Base-by-base conservation (phyloP, 495 filamentous ascomycete species). In the Ramalina intermedia region DNA sequence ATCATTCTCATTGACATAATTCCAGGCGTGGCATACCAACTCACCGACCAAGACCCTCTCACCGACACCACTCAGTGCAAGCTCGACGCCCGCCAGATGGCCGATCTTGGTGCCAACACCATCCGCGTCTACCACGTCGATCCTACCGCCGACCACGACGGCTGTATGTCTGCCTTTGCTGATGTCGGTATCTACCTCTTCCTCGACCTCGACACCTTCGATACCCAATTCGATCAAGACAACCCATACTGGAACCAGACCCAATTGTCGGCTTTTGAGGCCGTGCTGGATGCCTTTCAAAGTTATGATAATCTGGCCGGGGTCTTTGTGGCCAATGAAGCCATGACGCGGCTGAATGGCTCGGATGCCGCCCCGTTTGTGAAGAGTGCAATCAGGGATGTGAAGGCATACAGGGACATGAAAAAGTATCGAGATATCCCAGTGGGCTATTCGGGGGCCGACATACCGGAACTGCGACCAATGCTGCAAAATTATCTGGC, bases 91-190 rank as follows among this genome's bases (percentile, higher is more conserved):
- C 63, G 65, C 16, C 72, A 85, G 47, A 94, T 94, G 87, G 66
- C 84, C 58, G 75, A 78, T 35, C 63, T 94, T 41, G 85, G 85
- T 48, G 72, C 84, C 63, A 94, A 94, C 61, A 69, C 82, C 17
- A 89, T 94, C 58, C 85, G 87, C 40, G 84, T 93, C 40, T 94
- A 94, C 64, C 87, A 93, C 59, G 87, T 93, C 47, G 82, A 90
- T 55, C 61, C 84, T 3, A 58, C 60, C 16, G 74, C 57, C 24
- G 70, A 90, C 56, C 87, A 94, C 63, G 63, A 73, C 48, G 82
- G 72, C 26, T 86, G 82, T 63, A 85, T 87, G 81, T 66, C 63
- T 12, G 78, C 73, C 13, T 78, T 87, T 60, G 74, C 71, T 17
- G 70, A 80, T 55, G 76, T 73, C 21, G 83, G 87, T 24, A 91